Base-by-base conservation (phyloP, 148 eudicot species). In the Polygonum aviculare region DNA sequence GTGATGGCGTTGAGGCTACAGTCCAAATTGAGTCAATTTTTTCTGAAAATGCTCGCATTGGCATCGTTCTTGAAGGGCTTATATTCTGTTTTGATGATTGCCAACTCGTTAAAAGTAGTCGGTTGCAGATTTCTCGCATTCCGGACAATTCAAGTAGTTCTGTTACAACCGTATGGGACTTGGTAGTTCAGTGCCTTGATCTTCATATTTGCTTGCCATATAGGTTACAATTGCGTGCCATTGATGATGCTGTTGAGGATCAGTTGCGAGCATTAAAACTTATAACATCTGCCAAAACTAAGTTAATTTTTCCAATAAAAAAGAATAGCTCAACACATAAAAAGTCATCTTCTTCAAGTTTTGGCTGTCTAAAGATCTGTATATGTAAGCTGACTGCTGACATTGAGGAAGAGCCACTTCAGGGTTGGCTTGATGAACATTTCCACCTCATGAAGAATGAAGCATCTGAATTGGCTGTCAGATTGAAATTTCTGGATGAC, bases 371-470 rank as follows among this genome's bases (percentile, higher is more conserved):
- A 45, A 92, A 87, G 81, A 87, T 89, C 79, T 86, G 84, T 77
- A 87, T 92, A 73, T 90, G 88, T 73, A 95, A 92, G 83, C 84
- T 95, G 78, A 88, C 91, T 51, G 91, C 85, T 87, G 96, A 95
- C 73, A 86, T 95, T 69, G 99, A 95, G 83, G 99, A 95, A 84
- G 97, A 95, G 83, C 99, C 99, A 60, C 54, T 95, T 79, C 99
- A 95, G 79, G 99, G 99, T 77, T 95, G 99, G 99, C 94, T 95
- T 81, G 99, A 95, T 80, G 97, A 95, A 78, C 99, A 92, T 82
- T 91, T 82, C 82, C 89, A 79, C 22, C 88, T 95, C 69, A 75
- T 95, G 84, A 95, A 88, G 81, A 89, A 89, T 48, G 99, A 95
- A 86, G 97, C 97, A 50, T 81, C 88, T 80, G 99, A 95, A 80